Conservation (phyloP, 495 filamentous ascomycete genomes). For the Pyrenula aspistea region DNA sequence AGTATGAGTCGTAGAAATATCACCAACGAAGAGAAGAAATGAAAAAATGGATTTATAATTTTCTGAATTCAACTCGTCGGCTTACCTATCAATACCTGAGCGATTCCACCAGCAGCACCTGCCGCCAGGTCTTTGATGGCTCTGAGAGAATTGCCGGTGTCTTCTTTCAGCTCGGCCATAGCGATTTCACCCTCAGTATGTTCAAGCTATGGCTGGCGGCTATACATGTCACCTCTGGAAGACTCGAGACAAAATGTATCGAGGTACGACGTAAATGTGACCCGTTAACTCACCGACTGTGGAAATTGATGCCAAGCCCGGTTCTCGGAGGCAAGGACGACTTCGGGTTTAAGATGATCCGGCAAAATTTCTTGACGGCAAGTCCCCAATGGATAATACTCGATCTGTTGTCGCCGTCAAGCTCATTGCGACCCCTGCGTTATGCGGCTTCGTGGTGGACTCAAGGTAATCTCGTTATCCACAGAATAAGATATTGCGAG, state of each 20-base stretch:
- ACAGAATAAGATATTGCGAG: background rate
- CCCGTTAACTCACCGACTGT: too few species aligned
- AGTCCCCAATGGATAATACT: background rate
- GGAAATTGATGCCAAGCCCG: constrained; percentile 9
- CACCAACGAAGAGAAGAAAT: background rate
- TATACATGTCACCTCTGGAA: too few species aligned
- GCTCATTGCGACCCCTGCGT: background rate
- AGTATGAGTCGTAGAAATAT: too few species aligned
- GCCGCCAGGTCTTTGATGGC: constrained; percentile 89
- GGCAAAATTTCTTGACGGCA: background rate
- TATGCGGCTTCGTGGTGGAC: background rate
- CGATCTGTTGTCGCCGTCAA: background rate
- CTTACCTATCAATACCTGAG: constrained; percentile 89
- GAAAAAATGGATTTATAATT: background rate
- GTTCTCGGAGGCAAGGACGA: constrained; percentile 4
- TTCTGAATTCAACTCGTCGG: constrained; percentile 6
- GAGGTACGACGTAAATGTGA: too few species aligned
- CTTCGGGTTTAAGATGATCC: background rate
- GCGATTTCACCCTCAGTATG: too few species aligned
- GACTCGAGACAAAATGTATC: too few species aligned
- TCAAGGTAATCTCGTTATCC: background rate
- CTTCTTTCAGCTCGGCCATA: constrained; percentile 14
- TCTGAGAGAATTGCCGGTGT: constrained; percentile 25
- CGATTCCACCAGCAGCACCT: constrained; percentile 82
- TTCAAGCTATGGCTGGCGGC: too few species aligned